Evolutionary conservation across 164 flowering plant genomes (phyloP).

Genomic region (Echeveria elegans): DNA sequence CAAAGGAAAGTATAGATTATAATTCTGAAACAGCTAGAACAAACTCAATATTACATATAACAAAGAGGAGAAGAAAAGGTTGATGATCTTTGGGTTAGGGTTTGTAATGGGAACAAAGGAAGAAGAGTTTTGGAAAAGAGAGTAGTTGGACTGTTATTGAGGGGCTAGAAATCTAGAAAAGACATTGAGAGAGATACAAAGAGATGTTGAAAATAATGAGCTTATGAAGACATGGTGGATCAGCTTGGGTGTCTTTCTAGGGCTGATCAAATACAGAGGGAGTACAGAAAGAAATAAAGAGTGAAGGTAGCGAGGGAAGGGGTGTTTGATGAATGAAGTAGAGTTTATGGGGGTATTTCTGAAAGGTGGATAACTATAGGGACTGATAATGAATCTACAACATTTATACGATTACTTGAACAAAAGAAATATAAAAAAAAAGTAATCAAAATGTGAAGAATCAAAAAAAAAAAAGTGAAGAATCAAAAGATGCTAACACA

Average conservation of each 20-base stretch:
- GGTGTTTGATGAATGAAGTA: slow-evolving; percentile 13
- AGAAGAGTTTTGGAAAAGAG: slow-evolving; percentile 12
- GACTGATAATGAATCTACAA: slow-evolving; percentile 14
- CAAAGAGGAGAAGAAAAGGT: slow-evolving; percentile 14
- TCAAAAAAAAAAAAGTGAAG: slow-evolving; percentile 21
- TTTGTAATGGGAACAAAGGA: not conserved
- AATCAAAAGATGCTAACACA: slow-evolving; percentile 11
- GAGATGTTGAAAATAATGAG: slow-evolving; percentile 20
- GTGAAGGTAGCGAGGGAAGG: slow-evolving; percentile 15
- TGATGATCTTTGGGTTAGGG: not conserved
- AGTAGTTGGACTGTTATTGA: slow-evolving; percentile 19
- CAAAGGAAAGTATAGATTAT: not conserved
- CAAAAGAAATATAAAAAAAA: slow-evolving; percentile 64
- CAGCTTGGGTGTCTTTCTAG: slow-evolving; percentile 54
- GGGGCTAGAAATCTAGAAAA: slow-evolving; percentile 20
- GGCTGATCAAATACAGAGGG: slow-evolving; percentile 54
- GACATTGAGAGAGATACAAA: slow-evolving; percentile 17
- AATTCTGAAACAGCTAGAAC: not conserved
- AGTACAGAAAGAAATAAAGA: slow-evolving; percentile 40
- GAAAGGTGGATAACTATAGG: not conserved
- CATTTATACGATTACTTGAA: slow-evolving; percentile 58
- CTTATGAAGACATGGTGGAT: slow-evolving; percentile 78
- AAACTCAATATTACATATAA: slow-evolving; percentile 5
- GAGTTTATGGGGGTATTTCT: slow-evolving; percentile 10
- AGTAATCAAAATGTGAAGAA: slow-evolving; percentile 30